Conservation (phyloP, 768 basidiomycete genomes). For the Mycena floridula region DNA sequence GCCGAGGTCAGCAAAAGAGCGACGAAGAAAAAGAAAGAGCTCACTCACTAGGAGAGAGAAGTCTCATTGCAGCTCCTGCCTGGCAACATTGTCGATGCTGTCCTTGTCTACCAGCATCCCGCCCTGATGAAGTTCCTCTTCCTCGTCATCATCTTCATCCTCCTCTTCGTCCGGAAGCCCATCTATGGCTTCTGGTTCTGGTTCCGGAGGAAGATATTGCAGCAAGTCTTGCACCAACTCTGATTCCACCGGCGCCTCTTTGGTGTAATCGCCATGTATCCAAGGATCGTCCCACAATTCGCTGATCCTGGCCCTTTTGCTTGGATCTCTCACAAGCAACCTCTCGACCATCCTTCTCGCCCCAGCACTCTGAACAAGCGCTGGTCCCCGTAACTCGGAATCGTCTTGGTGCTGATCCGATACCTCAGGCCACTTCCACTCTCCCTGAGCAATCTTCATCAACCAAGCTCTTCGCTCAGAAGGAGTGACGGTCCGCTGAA, state of each 20-base stretch:
- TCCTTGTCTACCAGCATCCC: too few species aligned
- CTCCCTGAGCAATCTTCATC: conserved; percentile 74
- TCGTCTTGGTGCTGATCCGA: conserved; percentile 9
- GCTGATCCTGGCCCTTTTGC: conserved; percentile 51
- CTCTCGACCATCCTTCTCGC: conserved; percentile 50
- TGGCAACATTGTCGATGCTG: too few species aligned
- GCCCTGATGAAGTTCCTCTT: too few species aligned
- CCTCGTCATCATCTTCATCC: too few species aligned
- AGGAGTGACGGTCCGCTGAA: conserved; percentile 17
- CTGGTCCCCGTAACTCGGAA: conserved; percentile 28
- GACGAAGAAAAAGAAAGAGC: too few species aligned
- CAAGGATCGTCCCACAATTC: conserved; percentile 59
- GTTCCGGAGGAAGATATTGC: neutral
- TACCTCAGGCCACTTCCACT: conserved; percentile 64
- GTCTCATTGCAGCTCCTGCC: too few species aligned
- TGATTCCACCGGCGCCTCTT: too few species aligned
- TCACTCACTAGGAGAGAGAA: too few species aligned
- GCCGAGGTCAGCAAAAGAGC: too few species aligned
- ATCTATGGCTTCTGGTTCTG: too few species aligned
- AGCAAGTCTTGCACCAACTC: too few species aligned
- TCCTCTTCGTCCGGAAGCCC: too few species aligned
- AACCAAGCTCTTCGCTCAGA: conserved; percentile 51
- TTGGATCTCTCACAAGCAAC: conserved; percentile 67
- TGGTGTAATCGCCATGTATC: conserved; percentile 11
- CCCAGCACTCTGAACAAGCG: conserved; percentile 34